Evolutionary conservation across 1,284 basidiomycete species (phyloP).

Genomic region (Erythrobasidium hasegawianum): DNA sequence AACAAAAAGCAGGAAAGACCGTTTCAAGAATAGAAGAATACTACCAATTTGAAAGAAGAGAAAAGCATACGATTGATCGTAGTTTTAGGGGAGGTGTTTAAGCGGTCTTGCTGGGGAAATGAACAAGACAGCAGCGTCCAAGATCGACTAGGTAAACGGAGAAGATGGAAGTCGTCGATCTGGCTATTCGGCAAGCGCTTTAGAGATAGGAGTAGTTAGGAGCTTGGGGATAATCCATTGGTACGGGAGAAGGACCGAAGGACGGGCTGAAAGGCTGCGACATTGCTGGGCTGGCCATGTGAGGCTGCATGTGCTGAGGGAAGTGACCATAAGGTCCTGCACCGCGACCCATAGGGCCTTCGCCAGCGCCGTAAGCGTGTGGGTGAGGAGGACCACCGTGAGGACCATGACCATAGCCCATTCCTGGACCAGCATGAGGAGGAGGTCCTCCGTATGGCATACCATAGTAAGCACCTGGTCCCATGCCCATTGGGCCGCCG

Average conservation of each 20-base stretch:
- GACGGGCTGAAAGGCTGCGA: conserved; percentile 33
- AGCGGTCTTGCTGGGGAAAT: too few species aligned
- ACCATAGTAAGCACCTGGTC: conserved; percentile 21
- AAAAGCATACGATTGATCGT: too few species aligned
- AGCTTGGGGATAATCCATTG: conserved; percentile 28
- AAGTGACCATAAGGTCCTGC: conserved; percentile 24
- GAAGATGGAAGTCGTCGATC: too few species aligned
- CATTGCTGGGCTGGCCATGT: conserved; percentile 32
- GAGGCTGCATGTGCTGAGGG: conserved; percentile 32
- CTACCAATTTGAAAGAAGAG: too few species aligned
- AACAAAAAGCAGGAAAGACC: too few species aligned
- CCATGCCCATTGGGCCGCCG: conserved; percentile 25
- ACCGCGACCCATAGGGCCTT: conserved; percentile 26
- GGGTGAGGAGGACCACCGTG: conserved; percentile 17
- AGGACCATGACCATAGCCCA: conserved; percentile 11
- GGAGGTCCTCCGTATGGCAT: conserved; percentile 22
- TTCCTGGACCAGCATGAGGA: conserved; percentile 8
- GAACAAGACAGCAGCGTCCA: too few species aligned
- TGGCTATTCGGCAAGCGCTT: not conserved
- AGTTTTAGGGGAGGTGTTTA: too few species aligned
- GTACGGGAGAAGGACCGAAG: conserved; percentile 29
- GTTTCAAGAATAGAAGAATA: too few species aligned
- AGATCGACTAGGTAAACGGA: too few species aligned
- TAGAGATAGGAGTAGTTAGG: conserved; percentile 34
- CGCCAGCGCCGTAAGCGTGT: conserved; percentile 3